Conservation (phyloP, 257 asterid genomes). For the Ilex aquifolium region DNA sequence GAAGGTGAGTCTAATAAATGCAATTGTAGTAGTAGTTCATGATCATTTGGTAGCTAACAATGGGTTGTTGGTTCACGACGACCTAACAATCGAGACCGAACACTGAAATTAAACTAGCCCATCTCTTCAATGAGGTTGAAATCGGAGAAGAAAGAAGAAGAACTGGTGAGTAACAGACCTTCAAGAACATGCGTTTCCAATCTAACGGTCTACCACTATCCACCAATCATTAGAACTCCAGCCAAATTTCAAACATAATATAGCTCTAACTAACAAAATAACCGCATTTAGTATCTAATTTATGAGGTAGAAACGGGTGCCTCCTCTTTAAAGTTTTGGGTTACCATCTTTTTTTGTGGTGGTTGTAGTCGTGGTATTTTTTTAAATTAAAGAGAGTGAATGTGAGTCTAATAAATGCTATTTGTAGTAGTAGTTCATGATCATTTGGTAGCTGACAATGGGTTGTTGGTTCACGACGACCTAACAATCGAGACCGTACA, state of each 20-base stretch:
- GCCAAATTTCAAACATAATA: neutral
- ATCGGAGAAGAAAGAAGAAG: neutral
- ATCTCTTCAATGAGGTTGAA: neutral
- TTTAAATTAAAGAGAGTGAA: too few relatives aligned
- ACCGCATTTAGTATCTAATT: neutral
- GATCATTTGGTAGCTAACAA: neutral
- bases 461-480: constrained; percentile 1
- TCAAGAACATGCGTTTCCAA: neutral
- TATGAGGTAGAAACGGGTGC: neutral
- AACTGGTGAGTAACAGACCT: neutral
- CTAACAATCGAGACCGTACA: neutral
- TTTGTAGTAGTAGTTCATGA: too few relatives aligned
- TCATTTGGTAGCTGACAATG: neutral
- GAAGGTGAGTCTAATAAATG: too few relatives aligned
- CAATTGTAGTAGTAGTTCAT: too few relatives aligned
- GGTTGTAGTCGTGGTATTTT: too few relatives aligned
- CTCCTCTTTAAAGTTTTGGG: too few relatives aligned
- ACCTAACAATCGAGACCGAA: neutral
- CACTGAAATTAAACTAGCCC: neutral
- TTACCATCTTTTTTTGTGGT: too few relatives aligned
- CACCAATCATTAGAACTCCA: neutral
- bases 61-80: constrained; percentile 1
- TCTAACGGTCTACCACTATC: neutral
- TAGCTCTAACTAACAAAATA: neutral
- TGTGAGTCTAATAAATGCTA: too few relatives aligned